Conservation (phyloP, 331 rosid genomes). For the Rhamnella rubrinervis region DNA sequence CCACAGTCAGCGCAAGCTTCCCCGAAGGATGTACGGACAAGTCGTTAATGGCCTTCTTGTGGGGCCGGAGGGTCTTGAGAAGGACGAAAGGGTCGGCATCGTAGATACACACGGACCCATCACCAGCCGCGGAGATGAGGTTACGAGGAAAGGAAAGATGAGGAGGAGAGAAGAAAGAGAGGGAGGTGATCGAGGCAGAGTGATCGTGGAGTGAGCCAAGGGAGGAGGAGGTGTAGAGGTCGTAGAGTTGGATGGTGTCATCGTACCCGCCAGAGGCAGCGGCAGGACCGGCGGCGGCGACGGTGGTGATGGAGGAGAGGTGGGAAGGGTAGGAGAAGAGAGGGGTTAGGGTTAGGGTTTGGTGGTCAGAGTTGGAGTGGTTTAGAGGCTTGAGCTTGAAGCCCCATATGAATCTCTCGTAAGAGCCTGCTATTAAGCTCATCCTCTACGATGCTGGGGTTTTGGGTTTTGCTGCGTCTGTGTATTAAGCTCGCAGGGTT, state of each 20-base stretch:
- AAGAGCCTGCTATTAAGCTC: conserved; percentile 84
- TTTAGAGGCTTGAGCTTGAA: conserved; percentile 54
- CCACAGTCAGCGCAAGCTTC: conserved; percentile 73
- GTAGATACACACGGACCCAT: conserved; percentile 63
- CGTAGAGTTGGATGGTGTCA: conserved; percentile 82
- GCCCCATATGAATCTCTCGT: conserved; percentile 89
- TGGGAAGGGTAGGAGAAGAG: conserved; percentile 90
- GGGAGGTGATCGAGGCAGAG: conserved; percentile 72
- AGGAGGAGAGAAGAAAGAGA: conserved; percentile 71
- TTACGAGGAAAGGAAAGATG: conserved; percentile 70
- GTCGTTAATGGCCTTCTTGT: conserved; percentile 64
- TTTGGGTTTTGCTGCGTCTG: not conserved
- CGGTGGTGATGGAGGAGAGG: conserved; percentile 62
- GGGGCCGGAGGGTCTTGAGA: conserved; percentile 59
- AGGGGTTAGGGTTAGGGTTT: conserved; percentile 52
- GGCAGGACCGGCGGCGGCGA: conserved; percentile 64
- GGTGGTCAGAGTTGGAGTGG: conserved; percentile 11
- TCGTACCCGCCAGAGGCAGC: conserved; percentile 94
- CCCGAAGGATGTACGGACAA: conserved; percentile 83
- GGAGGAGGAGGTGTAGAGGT: conserved; percentile 61
- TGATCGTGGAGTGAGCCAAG: conserved; percentile 80
- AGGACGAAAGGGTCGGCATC: conserved; percentile 88
- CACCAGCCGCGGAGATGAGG: conserved; percentile 80
- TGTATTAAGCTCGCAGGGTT: not conserved
- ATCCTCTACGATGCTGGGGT: conserved; percentile 15